Conservation (phyloP, 768 basidiomycete species). For the Tephrocybe sp. region DNA sequence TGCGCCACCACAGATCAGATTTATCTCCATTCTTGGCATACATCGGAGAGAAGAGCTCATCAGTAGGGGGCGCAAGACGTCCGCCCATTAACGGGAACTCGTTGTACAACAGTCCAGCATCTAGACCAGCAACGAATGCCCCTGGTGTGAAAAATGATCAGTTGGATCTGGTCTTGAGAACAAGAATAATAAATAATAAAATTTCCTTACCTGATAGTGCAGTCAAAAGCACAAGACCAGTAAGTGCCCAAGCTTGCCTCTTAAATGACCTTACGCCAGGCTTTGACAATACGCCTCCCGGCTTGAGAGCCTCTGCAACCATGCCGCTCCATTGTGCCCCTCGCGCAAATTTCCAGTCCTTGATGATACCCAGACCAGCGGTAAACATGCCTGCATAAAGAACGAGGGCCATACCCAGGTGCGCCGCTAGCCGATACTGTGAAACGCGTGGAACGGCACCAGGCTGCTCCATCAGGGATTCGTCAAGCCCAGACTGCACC, state of each 20-base stretch:
- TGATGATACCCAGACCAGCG: constrained; percentile 68
- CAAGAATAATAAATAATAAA: no score
- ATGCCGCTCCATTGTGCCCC: constrained; percentile 59
- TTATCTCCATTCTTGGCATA: constrained; percentile 72
- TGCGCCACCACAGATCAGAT: constrained; percentile 91
- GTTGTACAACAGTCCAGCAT: constrained; percentile 96
- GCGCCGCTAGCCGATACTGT: constrained; percentile 94
- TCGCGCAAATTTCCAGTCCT: constrained; percentile 74
- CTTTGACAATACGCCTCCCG: constrained; percentile 49
- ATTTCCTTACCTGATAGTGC: constrained; percentile 87
- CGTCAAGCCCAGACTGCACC: constrained; percentile 95
- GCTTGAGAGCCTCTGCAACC: constrained; percentile 26
- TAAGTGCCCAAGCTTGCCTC: constrained; percentile 55
- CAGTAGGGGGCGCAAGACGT: constrained; percentile 70
- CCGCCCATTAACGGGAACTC: constrained; percentile 98
- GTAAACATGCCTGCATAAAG: constrained; percentile 94
- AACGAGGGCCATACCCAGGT: constrained; percentile 86
- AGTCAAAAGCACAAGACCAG: constrained; percentile 83
- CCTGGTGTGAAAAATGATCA: constrained; percentile 42
- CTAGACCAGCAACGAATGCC: constrained; percentile 96
- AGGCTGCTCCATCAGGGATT: constrained; percentile 73
- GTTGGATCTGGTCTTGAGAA: background rate
- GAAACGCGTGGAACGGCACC: constrained; percentile 92
- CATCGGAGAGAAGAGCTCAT: constrained; percentile 74
- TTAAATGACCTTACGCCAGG: constrained; percentile 59